These are phyloP conservation scores for Dryas drummondii DNA, from an alignment of 306 rosid genomes.

Conservation along the genomic window DNA sequence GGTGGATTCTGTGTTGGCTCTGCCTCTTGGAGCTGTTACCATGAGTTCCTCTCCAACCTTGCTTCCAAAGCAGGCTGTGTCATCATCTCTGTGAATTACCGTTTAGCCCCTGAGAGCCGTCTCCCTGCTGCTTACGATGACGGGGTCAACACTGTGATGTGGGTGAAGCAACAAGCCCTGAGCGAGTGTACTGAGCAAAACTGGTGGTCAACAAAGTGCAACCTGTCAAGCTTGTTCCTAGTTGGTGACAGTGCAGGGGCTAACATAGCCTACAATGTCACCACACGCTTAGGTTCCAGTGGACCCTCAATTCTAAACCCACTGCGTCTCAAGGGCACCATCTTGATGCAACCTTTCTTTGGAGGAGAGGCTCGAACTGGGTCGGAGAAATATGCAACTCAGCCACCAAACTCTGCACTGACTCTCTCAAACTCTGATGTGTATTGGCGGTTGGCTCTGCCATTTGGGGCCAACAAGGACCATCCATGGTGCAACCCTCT, in stretches of 20 bases:
- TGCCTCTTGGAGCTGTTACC: slow-evolving; percentile 86
- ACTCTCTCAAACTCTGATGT: slow-evolving; percentile 57
- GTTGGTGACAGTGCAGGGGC: slow-evolving; percentile 95
- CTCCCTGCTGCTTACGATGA: slow-evolving; percentile 83
- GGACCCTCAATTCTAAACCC: slow-evolving; percentile 40
- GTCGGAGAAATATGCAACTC: slow-evolving; percentile 55
- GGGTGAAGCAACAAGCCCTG: slow-evolving; percentile 62
- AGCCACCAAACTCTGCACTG: slow-evolving; percentile 55
- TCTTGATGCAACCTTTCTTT: slow-evolving; percentile 87
- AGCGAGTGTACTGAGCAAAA: slow-evolving; percentile 38
- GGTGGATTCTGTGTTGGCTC: slow-evolving; percentile 97
- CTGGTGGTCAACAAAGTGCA: slow-evolving; percentile 71
- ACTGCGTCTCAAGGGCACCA: slow-evolving; percentile 45
- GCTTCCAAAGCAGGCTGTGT: slow-evolving; percentile 56
- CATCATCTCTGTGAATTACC: slow-evolving; percentile 63
- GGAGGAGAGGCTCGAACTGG: slow-evolving; percentile 70
- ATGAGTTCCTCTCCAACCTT: slow-evolving; percentile 62
- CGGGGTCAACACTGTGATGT: slow-evolving; percentile 55
- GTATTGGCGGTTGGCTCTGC: slow-evolving; percentile 78
- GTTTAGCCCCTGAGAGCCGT: slow-evolving; percentile 71
- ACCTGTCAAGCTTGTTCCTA: slow-evolving; percentile 45
- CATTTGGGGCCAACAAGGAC: slow-evolving; percentile 60
- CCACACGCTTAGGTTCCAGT: slow-evolving; percentile 36
- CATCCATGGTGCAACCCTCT: slow-evolving; percentile 80
- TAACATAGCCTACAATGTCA: slow-evolving; percentile 73